Evolutionary conservation across 2,329 filamentous ascomycete genomes (phyloP).

Genomic region (Microsporum audouinii): DNA sequence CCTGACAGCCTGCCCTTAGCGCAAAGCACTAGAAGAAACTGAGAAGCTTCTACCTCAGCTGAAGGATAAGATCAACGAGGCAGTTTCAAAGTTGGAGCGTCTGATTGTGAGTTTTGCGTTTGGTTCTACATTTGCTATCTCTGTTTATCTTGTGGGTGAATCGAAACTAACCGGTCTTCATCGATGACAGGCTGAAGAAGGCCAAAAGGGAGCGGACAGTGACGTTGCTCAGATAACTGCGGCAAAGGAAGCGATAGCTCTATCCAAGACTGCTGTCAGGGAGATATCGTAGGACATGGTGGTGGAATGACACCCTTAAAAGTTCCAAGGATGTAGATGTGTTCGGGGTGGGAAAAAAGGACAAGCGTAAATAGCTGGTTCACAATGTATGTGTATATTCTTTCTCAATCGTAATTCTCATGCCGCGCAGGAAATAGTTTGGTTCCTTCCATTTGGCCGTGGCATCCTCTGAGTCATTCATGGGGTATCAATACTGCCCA

Average conservation of each 20-base stretch:
- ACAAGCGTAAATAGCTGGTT: background rate
- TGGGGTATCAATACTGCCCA: too few species aligned
- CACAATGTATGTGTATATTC: constrained; percentile 1
- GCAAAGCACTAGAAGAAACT: constrained; percentile 74
- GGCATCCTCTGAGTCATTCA: too few species aligned
- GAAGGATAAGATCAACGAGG: constrained; percentile 57
- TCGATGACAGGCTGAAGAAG: constrained; percentile 26
- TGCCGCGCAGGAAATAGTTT: background rate
- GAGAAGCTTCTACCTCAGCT: constrained; percentile 67
- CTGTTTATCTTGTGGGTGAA: background rate
- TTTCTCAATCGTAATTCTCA: background rate
- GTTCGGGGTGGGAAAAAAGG: background rate
- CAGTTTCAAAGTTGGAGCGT: constrained; percentile 62
- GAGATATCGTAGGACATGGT: constrained; percentile 25
- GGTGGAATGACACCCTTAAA: too few species aligned
- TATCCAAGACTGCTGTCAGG: constrained; percentile 29
- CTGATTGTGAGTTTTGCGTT: constrained; percentile 52
- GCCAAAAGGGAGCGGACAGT: constrained; percentile 29
- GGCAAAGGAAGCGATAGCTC: constrained; percentile 32
- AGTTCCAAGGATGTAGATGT: too few species aligned
- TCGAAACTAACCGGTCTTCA: background rate
- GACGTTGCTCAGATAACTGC: constrained; percentile 33
- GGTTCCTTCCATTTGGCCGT: too few species aligned
- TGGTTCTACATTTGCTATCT: background rate
- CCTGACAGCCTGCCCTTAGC: constrained; percentile 38